Conservation (phyloP, 768 basidiomycete genomes). For the Mycena amicta region DNA sequence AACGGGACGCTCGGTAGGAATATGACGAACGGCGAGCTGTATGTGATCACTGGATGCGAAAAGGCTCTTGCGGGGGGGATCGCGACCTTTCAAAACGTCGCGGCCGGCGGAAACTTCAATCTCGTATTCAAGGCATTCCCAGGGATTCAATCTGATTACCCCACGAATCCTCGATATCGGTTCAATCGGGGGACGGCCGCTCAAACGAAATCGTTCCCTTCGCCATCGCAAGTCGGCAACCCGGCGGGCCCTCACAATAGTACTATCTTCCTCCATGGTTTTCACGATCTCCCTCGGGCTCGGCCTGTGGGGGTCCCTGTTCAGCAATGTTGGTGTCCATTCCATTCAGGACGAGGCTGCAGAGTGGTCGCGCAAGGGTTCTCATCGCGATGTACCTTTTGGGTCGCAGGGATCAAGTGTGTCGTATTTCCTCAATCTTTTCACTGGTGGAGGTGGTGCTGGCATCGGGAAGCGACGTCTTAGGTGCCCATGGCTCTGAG, state of each 20-base stretch:
- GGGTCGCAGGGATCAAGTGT: not conserved
- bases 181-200: not conserved
- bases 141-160: not conserved
- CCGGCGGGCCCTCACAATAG: not conserved
- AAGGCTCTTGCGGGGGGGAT: conserved; percentile 22
- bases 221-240: not conserved
- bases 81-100: conserved; percentile 13
- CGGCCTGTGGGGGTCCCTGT: conserved; percentile 8
- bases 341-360: not conserved
- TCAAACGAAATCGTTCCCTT: not conserved
- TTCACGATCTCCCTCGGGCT: conserved; percentile 7
- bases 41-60: conserved; percentile 26
- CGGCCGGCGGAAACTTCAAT: not conserved
- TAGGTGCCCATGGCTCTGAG: not conserved
- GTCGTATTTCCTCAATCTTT: not conserved
- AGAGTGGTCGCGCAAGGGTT: not conserved
- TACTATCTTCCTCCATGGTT: conserved; percentile 10
- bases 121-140: not conserved
- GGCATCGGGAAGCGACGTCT: not conserved
- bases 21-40: conserved; percentile 18
- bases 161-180: not conserved
- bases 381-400: not conserved
- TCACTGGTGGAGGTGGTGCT: not conserved
- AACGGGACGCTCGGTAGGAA: conserved; percentile 7
- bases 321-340: not conserved